Evolutionary conservation across 208 protist genomes (phyloP), one percentile per base, ranked within the genome.

Genomic region (Leishmania aethiopica): DNA sequence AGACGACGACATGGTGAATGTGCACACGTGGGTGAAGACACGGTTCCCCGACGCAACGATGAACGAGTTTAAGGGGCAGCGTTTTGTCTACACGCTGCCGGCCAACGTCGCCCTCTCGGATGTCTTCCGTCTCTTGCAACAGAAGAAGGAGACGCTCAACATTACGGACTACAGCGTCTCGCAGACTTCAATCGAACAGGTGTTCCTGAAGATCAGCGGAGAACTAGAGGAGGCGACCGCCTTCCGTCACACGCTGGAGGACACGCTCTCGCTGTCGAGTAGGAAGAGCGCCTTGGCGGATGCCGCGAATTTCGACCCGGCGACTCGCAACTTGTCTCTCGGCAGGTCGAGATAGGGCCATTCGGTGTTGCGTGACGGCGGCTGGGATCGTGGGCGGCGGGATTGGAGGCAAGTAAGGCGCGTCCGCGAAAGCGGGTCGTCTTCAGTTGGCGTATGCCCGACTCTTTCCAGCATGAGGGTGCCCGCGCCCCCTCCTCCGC

Each of bases 121-220:
- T 7, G 86, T 82, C 1, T 95, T 93, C 80, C 76, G 77, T 1
- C 75, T 84, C 13, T 55, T 93, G 8, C 86, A 95, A 80, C 62
- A 84, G 10, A 78, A 91, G 60, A 66, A 73, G 40, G 78, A 70
- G 69, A 11, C n/a, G 37, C 80, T 95, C 22, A n/a, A 80, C 37
- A 90, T 97, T n/a, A 84, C 75, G 2, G 92, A 97, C 87, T 97
- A 97, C 88, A 87, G 82, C 62, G 85, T 98, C 17, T 92, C 83
- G 40, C 91, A 98, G 84, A 94, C 93, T 25, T 95, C 90, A 19
- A 90, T 97, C 71, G 94, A 97, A 76, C 92, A 96, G 76, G 93
- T 98, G 11, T 97, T 97, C 80, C 51, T 97, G 25, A 82, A 82
- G 77, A 96, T 96, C 60, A 94, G 86, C 72, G 86, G 89, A 60